A percentile compares a stretch with the other conserved stretches of the same genome.
phyloP scores from a whole-genome alignment of 768 basidiomycete species.

The Tubosaeta sp. region DNA sequence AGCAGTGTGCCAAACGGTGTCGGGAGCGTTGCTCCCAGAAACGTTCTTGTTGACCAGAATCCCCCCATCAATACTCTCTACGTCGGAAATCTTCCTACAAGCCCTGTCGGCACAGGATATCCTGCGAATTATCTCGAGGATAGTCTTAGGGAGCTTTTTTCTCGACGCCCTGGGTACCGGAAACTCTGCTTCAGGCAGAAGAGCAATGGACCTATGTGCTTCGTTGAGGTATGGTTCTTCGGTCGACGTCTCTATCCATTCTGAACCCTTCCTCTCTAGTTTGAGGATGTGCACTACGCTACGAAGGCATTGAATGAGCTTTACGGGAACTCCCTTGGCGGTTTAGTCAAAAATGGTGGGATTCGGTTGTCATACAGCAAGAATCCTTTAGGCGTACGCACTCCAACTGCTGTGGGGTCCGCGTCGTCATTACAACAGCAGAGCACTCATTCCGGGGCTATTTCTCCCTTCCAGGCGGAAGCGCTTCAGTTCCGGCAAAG shows the following conservation, averaged over 20 bases:
- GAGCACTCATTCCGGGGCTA: conserved; percentile 14
- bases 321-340: conserved; percentile 87
- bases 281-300: conserved; percentile 84
- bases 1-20: conserved; percentile 19
- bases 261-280: conserved; percentile 42
- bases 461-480: conserved; percentile 29
- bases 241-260: neutral
- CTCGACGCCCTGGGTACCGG: conserved; percentile 75
- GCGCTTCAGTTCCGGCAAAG: conserved; percentile 29
- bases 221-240: conserved; percentile 73
- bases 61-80: conserved; percentile 99
- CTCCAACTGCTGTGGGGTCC: conserved; percentile 54
- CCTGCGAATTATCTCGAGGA: conserved; percentile 85
- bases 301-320: conserved; percentile 85
- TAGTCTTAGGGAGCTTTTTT: conserved; percentile 77
- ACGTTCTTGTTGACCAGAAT: conserved; percentile 74
- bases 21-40: conserved; percentile 30
- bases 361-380: conserved; percentile 97
- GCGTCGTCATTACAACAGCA: conserved; percentile 28
- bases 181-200: conserved; percentile 95
- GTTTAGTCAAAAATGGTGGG: conserved; percentile 91
- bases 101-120: conserved; percentile 64
- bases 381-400: conserved; percentile 92
- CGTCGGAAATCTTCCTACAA: conserved; percentile 93
- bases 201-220: conserved; percentile 98